These are phyloP conservation scores for Talaromyces pinophilus DNA, from an alignment of 2,329 filamentous ascomycete genomes.

Conservation along the genomic window DNA sequence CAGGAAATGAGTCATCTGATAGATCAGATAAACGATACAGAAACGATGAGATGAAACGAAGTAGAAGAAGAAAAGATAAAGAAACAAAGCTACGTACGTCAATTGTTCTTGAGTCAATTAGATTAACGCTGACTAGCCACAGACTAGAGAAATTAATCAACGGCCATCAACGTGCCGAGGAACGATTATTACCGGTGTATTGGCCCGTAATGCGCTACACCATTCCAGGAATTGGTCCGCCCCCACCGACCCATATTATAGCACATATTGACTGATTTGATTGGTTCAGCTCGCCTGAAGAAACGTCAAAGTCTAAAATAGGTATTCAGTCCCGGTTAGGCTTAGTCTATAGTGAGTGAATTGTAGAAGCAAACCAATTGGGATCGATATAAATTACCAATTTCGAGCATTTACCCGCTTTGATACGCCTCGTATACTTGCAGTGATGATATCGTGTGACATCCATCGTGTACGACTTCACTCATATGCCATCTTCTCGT, in stretches of 20 bases:
- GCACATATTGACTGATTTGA: neutral
- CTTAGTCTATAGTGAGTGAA: neutral
- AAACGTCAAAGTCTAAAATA: neutral
- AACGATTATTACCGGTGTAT: neutral
- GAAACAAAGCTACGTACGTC: neutral
- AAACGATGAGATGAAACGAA: neutral
- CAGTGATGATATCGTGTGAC: neutral
- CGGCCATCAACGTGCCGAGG: neutral
- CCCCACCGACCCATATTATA: neutral
- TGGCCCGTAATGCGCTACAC: neutral
- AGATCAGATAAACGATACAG: neutral
- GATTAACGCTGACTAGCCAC: neutral
- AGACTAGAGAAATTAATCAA: neutral
- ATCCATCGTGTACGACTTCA: neutral
- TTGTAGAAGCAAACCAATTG: neutral
- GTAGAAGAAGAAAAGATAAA: neutral
- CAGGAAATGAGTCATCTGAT: neutral
- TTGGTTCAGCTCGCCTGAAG: slow-evolving; percentile 4
- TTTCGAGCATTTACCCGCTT: neutral
- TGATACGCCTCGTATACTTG: neutral
- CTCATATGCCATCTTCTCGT: neutral
- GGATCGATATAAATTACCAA: neutral
- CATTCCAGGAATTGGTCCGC: neutral
- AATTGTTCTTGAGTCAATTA: neutral
- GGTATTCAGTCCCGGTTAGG: neutral